Evolutionary conservation across 78 protist genomes (phyloP).

Genomic region (Reticulomyxa filosa): DNA sequence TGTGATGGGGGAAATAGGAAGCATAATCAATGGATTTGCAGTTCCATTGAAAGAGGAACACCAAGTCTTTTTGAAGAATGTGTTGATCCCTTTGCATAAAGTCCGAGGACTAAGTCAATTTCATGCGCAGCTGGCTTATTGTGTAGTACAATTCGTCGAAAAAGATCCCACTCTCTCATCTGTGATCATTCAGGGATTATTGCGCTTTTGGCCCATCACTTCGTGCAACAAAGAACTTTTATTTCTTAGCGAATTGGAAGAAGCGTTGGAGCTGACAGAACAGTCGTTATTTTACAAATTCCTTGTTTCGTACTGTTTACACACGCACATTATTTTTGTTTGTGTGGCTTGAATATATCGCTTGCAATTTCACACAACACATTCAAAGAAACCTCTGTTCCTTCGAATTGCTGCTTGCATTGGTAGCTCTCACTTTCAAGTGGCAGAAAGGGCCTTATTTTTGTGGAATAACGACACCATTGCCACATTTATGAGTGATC

Average conservation of each 20-base stretch:
- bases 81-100: constrained; percentile 68
- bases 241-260: constrained; percentile 52
- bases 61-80: constrained; percentile 40
- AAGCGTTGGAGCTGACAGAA: constrained; percentile 38
- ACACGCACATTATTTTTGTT: too few relatives aligned
- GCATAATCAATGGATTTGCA: constrained; percentile 86
- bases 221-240: constrained; percentile 45
- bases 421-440: constrained; percentile 5
- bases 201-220: constrained; percentile 35
- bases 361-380: too few relatives aligned
- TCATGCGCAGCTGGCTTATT: constrained; percentile 57
- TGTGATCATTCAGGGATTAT: background rate
- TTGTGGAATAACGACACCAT: constrained; percentile 50
- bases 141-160: constrained; percentile 61
- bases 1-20: too few relatives aligned
- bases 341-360: too few relatives aligned
- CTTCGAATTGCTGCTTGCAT: background rate
- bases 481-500: constrained; percentile 19
- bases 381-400: constrained; percentile 19
- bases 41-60: constrained; percentile 85
- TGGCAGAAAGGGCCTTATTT: constrained; percentile 51
- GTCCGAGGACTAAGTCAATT: constrained; percentile 5
- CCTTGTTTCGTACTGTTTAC: too few relatives aligned
- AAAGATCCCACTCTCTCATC: constrained; percentile 38
- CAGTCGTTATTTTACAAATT: constrained; percentile 20